Base-by-base conservation (phyloP, 768 basidiomycete species). In the Pisolithus orientalis region DNA sequence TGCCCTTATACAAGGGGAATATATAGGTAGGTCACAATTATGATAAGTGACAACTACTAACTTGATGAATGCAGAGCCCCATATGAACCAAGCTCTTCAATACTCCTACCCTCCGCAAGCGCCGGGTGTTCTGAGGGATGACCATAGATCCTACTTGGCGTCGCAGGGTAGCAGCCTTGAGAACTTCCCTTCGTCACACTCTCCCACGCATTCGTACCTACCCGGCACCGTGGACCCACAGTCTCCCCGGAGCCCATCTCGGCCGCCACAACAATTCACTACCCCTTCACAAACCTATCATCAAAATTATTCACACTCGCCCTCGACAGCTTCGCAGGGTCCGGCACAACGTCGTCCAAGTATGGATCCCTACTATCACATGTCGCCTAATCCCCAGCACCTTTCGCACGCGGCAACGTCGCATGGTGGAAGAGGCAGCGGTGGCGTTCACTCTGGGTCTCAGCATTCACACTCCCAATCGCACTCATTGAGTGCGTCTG, bases 231-330 rank as follows among this genome's bases (percentile, higher is more conserved):
- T 59, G 40, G 59, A 27, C 47, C 42, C 54, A n/a, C 59, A 57
- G 39, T 1, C 57, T 29, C 54, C 55, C 43, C 59, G 58, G 45
- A 62, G 58, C 43, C 0, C 59, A 28, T 59, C 56, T 59, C 53
- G 37, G 28, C 39, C 59, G 2, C 56, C 64, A 24, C 61, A 60
- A 3, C 68, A 69, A 6, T 80, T 79, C 57, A 75, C 78, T 5
- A 79, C 78, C 1, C 78, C 78, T 6, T 75, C 75, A 3, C 75
- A 80, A 47, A 54, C 73, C 5, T 70, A 63, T 52, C 11, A 34
- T 34, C 68, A 68, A 29, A 57, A 62, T 27, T 71, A 73, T 54
- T 65, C 70, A 4, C 65, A 59, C 14, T 57, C 70, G 47, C 59
- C 57, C 4, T 59, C 62, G 3, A 56, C 58, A 49, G 62, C 63